phyloP scores from a whole-genome alignment of 768 basidiomycete genomes.

The Termitomyces sp. region DNA sequence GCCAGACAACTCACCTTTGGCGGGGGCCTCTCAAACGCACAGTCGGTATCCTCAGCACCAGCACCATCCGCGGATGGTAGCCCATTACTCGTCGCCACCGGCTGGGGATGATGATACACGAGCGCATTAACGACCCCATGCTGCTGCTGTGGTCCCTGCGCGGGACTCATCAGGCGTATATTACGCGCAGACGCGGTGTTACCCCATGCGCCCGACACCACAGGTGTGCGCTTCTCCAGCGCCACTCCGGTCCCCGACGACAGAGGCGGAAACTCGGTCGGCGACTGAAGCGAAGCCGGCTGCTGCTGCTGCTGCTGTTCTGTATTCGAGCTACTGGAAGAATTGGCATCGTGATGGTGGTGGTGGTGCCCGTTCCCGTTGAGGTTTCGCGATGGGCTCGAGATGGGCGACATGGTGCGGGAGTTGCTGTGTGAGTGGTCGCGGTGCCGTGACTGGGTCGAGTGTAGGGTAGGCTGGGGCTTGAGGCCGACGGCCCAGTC shows the following conservation, averaged over 20 bases:
- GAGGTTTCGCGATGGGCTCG: slow-evolving; percentile 28
- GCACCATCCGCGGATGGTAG: slow-evolving; percentile 6
- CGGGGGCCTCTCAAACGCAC: slow-evolving; percentile 42
- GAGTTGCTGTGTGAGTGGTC: slow-evolving; percentile 39
- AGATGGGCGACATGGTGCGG: slow-evolving; percentile 39
- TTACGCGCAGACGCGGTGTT: slow-evolving; percentile 52
- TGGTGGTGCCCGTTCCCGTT: slow-evolving; percentile 21
- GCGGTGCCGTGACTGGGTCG: slow-evolving; percentile 47
- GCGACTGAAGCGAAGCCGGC: slow-evolving; percentile 37
- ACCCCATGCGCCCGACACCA: slow-evolving; percentile 68
- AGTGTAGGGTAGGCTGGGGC: slow-evolving; percentile 64
- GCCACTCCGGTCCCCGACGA: slow-evolving; percentile 34
- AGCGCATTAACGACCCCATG: slow-evolving; percentile 18
- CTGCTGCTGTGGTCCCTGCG: slow-evolving; percentile 18
- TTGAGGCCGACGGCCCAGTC: slow-evolving; percentile 89
- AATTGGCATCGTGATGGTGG: slow-evolving; percentile 4
- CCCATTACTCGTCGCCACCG: slow-evolving; percentile 3
- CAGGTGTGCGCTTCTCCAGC: slow-evolving; percentile 50
- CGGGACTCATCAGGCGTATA: slow-evolving; percentile 39
- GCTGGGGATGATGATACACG: slow-evolving; percentile 32
- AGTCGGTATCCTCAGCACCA: slow-evolving; percentile 34
- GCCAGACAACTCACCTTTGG: slow-evolving; percentile 32
- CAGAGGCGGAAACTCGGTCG: slow-evolving; percentile 72
- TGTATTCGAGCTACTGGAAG: slow-evolving; percentile 18
- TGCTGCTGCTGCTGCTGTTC: slow-evolving; percentile 32